Evolutionary conservation across 176 grass and related monocot genomes (phyloP).

Genomic region (Metroxylon sagu): DNA sequence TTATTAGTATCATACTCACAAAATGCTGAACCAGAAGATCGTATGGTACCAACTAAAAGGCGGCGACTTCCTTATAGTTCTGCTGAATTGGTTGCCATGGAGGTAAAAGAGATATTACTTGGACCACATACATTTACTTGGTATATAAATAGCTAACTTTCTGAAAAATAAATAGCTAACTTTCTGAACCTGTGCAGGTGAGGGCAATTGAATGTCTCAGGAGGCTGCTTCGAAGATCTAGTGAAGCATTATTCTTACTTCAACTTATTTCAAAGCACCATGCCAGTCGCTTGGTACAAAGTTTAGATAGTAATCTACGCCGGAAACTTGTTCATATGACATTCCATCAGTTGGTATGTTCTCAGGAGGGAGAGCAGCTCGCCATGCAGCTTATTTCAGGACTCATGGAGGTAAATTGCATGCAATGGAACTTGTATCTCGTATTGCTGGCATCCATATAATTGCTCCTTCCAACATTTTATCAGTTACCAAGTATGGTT

Average conservation of each 20-base stretch:
- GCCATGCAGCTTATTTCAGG: slow-evolving; percentile 72
- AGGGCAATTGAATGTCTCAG: slow-evolving; percentile 97
- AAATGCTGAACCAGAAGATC: slow-evolving; percentile 35
- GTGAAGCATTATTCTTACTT: slow-evolving; percentile 90
- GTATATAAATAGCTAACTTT: slow-evolving; percentile 14
- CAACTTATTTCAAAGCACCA: slow-evolving; percentile 94
- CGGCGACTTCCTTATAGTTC: slow-evolving; percentile 52
- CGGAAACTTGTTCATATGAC: slow-evolving; percentile 65
- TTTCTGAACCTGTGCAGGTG: slow-evolving; percentile 43
- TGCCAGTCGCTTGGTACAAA: slow-evolving; percentile 75
- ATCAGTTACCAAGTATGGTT: too few species aligned
- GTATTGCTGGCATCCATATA: too few species aligned
- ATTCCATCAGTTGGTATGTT: slow-evolving; percentile 94
- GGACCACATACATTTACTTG: neutral
- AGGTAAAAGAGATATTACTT: slow-evolving; percentile 40
- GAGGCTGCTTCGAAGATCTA: slow-evolving; percentile 85
- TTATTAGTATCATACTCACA: slow-evolving; percentile 21
- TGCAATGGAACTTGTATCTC: too few species aligned
- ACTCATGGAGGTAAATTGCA: slow-evolving; percentile 75
- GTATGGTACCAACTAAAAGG: slow-evolving; percentile 54
- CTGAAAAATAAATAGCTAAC: slow-evolving; percentile 12
- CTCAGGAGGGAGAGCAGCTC: slow-evolving; percentile 77
- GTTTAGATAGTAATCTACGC: slow-evolving; percentile 49
- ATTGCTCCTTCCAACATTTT: too few species aligned
- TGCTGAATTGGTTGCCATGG: slow-evolving; percentile 88